These are phyloP conservation scores for Allodekkera sacchari DNA, from an alignment of 805 yeast species.

Conservation along the genomic window DNA sequence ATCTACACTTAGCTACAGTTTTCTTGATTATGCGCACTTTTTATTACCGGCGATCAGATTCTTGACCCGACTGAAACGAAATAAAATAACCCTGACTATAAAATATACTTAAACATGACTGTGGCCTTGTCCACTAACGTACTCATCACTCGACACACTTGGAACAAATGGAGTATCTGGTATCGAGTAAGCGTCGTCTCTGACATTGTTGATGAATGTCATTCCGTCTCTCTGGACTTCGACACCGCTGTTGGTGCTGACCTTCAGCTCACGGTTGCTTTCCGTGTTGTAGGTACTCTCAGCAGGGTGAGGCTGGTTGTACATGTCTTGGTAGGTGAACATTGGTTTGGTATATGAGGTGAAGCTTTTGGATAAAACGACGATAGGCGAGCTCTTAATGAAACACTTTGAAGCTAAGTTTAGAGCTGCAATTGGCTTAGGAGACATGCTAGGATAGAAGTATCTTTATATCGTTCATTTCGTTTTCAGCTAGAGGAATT, in stretches of 20 bases:
- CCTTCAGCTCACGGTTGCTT: slow-evolving; percentile 10
- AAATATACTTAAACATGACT: slow-evolving; percentile 10
- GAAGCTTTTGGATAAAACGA: slow-evolving; percentile 13
- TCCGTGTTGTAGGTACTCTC: slow-evolving; percentile 10
- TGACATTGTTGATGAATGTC: slow-evolving; percentile 21
- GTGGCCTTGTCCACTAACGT: slow-evolving; percentile 20
- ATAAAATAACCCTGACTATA: too few species aligned
- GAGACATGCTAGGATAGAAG: slow-evolving; percentile 12
- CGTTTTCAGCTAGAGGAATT: slow-evolving; percentile 1
- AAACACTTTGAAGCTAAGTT: slow-evolving; percentile 23
- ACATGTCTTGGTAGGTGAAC: slow-evolving; percentile 16
- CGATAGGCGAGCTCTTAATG: slow-evolving; percentile 4
- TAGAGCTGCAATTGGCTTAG: slow-evolving; percentile 19
- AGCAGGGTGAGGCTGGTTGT: slow-evolving; percentile 16
- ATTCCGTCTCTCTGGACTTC: slow-evolving; percentile 18
- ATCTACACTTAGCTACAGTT: too few species aligned
- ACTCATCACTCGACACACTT: slow-evolving; percentile 20
- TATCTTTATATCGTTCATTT: background rate
- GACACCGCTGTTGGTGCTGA: slow-evolving; percentile 26
- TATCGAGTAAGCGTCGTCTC: slow-evolving; percentile 8
- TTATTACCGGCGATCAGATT: too few species aligned
- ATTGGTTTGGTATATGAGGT: slow-evolving; percentile 17
- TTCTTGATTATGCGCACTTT: too few species aligned
- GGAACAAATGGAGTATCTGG: slow-evolving; percentile 22
- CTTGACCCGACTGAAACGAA: too few species aligned